Conservation (phyloP, 2,329 filamentous ascomycete genomes). For the Trichoderma citrinoviride region DNA sequence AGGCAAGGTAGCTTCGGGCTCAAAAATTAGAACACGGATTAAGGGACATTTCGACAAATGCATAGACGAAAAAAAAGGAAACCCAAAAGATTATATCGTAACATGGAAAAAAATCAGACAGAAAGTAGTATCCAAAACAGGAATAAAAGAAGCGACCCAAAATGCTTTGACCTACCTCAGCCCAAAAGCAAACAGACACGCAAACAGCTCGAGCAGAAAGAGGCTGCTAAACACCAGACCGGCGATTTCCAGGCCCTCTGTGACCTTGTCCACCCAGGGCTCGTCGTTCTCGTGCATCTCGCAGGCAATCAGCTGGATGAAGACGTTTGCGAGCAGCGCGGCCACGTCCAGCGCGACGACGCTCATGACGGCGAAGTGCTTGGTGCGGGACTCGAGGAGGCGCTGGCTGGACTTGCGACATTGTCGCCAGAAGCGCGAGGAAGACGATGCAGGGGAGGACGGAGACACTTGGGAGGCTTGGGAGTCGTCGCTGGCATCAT, state of each 20-base stretch:
- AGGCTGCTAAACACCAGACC: slow-evolving; percentile 61
- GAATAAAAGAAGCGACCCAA: not conserved
- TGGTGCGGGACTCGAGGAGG: slow-evolving; percentile 39
- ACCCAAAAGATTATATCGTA: not conserved
- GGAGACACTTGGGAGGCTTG: not conserved
- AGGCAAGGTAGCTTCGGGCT: slow-evolving; percentile 50
- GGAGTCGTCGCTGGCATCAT: slow-evolving; percentile 2
- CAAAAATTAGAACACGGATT: not conserved
- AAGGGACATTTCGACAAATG: not conserved
- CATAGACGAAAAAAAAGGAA: not conserved
- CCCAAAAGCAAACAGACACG: slow-evolving; percentile 61
- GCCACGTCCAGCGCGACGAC: slow-evolving; percentile 47
- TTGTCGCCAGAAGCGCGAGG: not conserved
- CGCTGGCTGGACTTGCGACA: slow-evolving; percentile 22
- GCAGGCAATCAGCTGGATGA: slow-evolving; percentile 49
- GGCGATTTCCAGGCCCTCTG: slow-evolving; percentile 46
- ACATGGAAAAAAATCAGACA: not conserved
- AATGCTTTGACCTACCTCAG: slow-evolving; percentile 43
- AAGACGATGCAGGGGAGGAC: no score
- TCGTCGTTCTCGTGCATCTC: slow-evolving; percentile 42
- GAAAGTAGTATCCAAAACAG: no score
- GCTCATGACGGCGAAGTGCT: slow-evolving; percentile 46
- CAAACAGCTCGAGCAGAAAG: slow-evolving; percentile 61
- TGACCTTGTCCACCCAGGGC: slow-evolving; percentile 41
- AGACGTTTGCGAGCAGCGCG: slow-evolving; percentile 46